Base-by-base conservation (phyloP, 2,329 filamentous ascomycete genomes). In the Fusarium sp. region DNA sequence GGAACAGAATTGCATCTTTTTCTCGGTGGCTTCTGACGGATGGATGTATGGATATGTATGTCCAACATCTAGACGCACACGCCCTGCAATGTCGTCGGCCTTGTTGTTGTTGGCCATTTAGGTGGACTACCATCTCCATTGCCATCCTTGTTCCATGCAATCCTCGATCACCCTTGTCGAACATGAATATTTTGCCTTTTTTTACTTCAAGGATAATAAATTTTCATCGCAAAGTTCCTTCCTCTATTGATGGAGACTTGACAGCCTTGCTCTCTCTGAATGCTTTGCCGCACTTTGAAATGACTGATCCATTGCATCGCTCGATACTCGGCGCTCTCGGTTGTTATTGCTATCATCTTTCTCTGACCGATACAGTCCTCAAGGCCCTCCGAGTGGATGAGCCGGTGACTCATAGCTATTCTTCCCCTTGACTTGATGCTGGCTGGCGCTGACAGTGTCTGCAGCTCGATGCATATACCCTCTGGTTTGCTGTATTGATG, bases 401-500 rank as follows among this genome's bases (percentile, higher is more conserved):
- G 59, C 38, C 63, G 66, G 73, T 76, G 74, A 76, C 74, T 76
- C 74, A 76, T 72, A 76, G 30, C 37, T 69, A 68, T 54, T 50
- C 59, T 61, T 60, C 61, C 61, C 64, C 48, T 60, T 71, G 54
- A 60, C 23, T 23, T 70, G 56, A 8, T 30, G 30, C 30, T 30
- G 30, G 30, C 44, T 64, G 71, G 69, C 67, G 58, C 60, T 59
- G 67, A 70, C 62, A 71, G 56, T 62, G 49, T 67, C 66, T 76
- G 70, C 69, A 75, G 60, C 64, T 53, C 44, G 44, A 56, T 60
- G 61, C 61, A 41, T 64, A 71, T 72, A 63, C 57, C 74, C 73
- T 76, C 66, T 66, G 70, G 55, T 70, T 59, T 70, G 66, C 64
- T 77, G 76, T 78, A 67, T 78, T 77, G 75, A 76, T 76, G 75